Base-by-base conservation (phyloP, 164 flowering plant genomes). In the Piper betle region DNA sequence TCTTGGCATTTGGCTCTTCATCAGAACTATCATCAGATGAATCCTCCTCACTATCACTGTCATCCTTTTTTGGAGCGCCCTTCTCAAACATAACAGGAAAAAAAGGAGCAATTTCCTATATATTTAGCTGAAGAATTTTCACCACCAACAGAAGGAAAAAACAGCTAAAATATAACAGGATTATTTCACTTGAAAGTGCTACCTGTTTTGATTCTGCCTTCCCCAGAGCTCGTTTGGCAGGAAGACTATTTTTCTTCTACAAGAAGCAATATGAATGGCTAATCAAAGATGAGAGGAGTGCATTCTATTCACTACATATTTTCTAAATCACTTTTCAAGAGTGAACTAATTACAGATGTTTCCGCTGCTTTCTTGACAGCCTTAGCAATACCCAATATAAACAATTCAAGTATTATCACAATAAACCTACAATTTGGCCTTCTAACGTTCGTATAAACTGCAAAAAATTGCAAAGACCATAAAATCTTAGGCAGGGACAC, bases 41-140 rank as follows among this genome's bases (percentile, higher is more conserved):
- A 17, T 55, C 58, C 5, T 55, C 58, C 19, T 55, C 58, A 55
- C 17, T 58, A 52, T 25, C 56, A 19, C 55, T 37, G 1, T 18
- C 42, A 68, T 71, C 74, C 68, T 71, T 25, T 60, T 68, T 37
- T 43, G 40, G n/a, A 57, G 6, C 46, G 59, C 43, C 37, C 20
- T 17, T 54, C 20, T 18, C 5, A 4, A 18, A 8, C 33, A 46
- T 46, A 46, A 2, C 12, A 37, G 37, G 25, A 54, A n/a, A 6
- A 19, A 55, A 12, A 55, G 9, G 37, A 55, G 6, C 19, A 18
- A 12, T 19, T 19, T 11, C 9, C 19, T n/a, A 2, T 4, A 19
- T 20, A 20, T 3, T 55, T 12, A 46, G 3, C 15, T 46, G 10
- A 15, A 2, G 2, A 55, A 4, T 7, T 8, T 0, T 5, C 3